A percentile compares a stretch with the other conserved stretches of the same genome.
Conservation (phyloP, 2,329 filamentous ascomycete species). For the Paecilomyces formosus region DNA sequence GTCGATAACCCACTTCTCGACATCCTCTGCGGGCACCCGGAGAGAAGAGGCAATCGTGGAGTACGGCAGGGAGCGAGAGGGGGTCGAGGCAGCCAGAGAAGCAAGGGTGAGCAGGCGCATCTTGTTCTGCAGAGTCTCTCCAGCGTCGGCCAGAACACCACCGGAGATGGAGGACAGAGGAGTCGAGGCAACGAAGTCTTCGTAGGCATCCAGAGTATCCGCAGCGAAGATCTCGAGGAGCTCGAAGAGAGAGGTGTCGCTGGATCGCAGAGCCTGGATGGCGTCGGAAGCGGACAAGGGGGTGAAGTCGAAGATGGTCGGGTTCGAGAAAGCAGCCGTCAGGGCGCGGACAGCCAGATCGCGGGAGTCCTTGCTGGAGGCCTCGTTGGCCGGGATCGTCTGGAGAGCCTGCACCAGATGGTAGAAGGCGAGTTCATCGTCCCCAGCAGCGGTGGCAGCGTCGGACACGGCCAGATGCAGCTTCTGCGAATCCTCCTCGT, state of each 20-base stretch:
- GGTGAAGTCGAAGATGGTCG: conserved; percentile 64
- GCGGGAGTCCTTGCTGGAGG: conserved; percentile 47
- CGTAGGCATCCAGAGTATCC: conserved; percentile 90
- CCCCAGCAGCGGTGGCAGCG: conserved; percentile 67
- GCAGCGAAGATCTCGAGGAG: conserved; percentile 92
- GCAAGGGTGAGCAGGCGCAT: conserved; percentile 93
- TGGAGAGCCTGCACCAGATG: conserved; percentile 71
- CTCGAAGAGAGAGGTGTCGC: conserved; percentile 78
- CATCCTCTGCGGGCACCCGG: conserved; percentile 72
- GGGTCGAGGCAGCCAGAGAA: conserved; percentile 74
- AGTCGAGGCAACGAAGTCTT: conserved; percentile 72
- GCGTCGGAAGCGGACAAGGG: conserved; percentile 64
- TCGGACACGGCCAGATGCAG: conserved; percentile 78
- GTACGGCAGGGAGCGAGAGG: conserved; percentile 84
- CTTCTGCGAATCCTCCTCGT: conserved; percentile 74
- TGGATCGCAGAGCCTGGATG: conserved; percentile 78
- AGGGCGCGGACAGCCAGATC: conserved; percentile 57
- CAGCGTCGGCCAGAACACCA: conserved; percentile 69
- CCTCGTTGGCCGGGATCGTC: conserved; percentile 58
- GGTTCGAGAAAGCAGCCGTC: conserved; percentile 58
- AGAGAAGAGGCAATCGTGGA: conserved; percentile 74
- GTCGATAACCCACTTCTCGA: conserved; percentile 98
- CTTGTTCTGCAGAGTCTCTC: conserved; percentile 80
- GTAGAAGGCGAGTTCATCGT: conserved; percentile 67
- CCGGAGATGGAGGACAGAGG: conserved; percentile 59